Percentiles rank a stretch among this genome's conserved stretches.
phyloP scores from a whole-genome alignment of 2,329 filamentous ascomycete genomes.

The Colletotrichum sp. region DNA sequence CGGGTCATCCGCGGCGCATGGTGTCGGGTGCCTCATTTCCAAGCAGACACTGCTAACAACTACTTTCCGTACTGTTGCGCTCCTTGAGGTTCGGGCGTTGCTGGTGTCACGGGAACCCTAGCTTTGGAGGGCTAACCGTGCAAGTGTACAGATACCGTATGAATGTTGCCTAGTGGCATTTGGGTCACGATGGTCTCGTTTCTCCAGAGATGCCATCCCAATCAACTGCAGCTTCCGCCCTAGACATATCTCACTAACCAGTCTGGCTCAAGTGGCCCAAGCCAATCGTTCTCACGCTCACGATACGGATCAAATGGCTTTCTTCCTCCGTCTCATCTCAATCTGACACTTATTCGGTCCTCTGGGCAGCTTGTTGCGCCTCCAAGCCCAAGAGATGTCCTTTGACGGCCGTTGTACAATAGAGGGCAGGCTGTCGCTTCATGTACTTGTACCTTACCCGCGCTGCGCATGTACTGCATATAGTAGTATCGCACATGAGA shows the following conservation, averaged over 20 bases:
- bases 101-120: not conserved
- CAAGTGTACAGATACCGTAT: not conserved
- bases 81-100: not conserved
- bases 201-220: not conserved
- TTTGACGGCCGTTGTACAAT: not conserved
- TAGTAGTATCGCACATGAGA: not conserved
- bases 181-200: not conserved
- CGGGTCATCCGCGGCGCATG: not conserved
- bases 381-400: not conserved
- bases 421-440: not conserved
- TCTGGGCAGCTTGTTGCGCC: not conserved
- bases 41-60: not conserved
- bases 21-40: not conserved
- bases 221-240: not conserved
- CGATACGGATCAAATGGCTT: not conserved
- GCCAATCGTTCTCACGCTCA: not conserved
- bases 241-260: not conserved
- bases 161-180: not conserved
- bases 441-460: not conserved
- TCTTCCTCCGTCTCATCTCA: not conserved
- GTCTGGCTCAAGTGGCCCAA: not conserved
- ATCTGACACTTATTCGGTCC: not conserved
- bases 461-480: not conserved
- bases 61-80: not conserved
- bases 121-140: not conserved